Evolutionary conservation across 2,329 filamentous ascomycete species (phyloP).

Genomic region (Pestalotiopsis sp.): DNA sequence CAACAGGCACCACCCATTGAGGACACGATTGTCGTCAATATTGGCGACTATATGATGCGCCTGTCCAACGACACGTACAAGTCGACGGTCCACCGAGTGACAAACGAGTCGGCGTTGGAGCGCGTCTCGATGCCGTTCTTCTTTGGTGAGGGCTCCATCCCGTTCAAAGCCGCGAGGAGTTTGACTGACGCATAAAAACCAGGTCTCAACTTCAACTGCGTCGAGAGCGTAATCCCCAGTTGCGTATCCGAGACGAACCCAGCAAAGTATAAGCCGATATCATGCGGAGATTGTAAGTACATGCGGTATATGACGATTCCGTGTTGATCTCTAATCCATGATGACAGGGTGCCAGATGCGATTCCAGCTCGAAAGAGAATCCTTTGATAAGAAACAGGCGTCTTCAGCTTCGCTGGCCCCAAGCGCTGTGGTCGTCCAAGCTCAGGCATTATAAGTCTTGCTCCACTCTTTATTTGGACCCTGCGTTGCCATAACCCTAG

Average conservation of each 20-base stretch:
- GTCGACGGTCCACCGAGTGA: constrained; percentile 54
- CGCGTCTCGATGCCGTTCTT: constrained; percentile 61
- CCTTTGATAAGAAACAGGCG: constrained; percentile 27
- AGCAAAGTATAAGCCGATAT: constrained; percentile 53
- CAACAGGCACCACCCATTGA: constrained; percentile 41
- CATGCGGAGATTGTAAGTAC: constrained; percentile 46
- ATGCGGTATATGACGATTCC: neutral
- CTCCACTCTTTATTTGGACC: neutral
- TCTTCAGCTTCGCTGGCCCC: constrained; percentile 25
- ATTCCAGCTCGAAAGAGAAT: constrained; percentile 33
- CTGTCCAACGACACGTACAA: constrained; percentile 53
- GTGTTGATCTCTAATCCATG: constrained; percentile 6
- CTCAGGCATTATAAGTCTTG: constrained; percentile 9
- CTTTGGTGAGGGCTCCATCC: constrained; percentile 40
- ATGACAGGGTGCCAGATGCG: constrained; percentile 34
- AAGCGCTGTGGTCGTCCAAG: constrained; percentile 25
- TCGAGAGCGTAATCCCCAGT: constrained; percentile 49
- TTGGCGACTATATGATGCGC: constrained; percentile 55
- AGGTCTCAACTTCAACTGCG: constrained; percentile 55
- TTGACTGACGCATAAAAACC: neutral
- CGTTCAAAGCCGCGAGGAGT: too few relatives aligned
- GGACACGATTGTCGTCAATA: constrained; percentile 53
- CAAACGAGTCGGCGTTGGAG: constrained; percentile 41
- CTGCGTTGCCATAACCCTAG: neutral
- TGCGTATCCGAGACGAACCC: constrained; percentile 49